phyloP scores from a whole-genome alignment of 306 rosid species.

The Gillenia trifoliata region DNA sequence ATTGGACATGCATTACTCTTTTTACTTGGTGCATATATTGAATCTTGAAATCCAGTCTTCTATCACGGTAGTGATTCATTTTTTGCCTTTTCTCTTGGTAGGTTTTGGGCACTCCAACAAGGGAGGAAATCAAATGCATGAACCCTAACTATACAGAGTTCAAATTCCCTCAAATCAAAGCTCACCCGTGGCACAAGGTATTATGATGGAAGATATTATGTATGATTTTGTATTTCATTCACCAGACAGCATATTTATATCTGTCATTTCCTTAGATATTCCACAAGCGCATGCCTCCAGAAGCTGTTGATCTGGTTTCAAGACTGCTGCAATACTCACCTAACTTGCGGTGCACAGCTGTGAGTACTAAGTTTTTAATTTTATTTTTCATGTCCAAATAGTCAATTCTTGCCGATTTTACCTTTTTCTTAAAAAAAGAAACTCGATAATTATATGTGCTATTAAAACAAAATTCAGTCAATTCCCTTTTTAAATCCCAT shows the following conservation, averaged over 20 bases:
- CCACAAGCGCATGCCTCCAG: slow-evolving; percentile 97
- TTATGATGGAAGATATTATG: background rate
- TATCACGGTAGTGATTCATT: background rate
- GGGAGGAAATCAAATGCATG: slow-evolving; percentile 99
- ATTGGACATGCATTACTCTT: background rate
- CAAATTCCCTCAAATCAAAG: slow-evolving; percentile 97
- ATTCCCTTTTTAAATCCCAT: background rate
- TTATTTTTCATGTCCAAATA: background rate
- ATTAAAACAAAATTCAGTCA: background rate
- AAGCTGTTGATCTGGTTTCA: slow-evolving; percentile 96
- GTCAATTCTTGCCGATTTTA: background rate
- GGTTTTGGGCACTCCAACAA: slow-evolving; percentile 97
- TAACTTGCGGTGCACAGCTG: slow-evolving; percentile 84
- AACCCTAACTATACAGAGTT: slow-evolving; percentile 96
- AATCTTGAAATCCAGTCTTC: background rate
- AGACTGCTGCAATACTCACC: slow-evolving; percentile 94
- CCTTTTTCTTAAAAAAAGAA: background rate
- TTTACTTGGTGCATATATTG: background rate
- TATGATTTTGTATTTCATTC: background rate
- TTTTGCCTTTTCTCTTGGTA: slow-evolving; percentile 25
- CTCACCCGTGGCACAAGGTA: slow-evolving; percentile 99
- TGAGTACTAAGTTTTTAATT: slow-evolving; percentile 34
- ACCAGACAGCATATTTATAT: slow-evolving; percentile 1
- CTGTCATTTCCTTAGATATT: slow-evolving; percentile 54
- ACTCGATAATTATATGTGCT: background rate